Evolutionary conservation across 331 rosid species (phyloP).

Genomic region (Spiraea crenata): DNA sequence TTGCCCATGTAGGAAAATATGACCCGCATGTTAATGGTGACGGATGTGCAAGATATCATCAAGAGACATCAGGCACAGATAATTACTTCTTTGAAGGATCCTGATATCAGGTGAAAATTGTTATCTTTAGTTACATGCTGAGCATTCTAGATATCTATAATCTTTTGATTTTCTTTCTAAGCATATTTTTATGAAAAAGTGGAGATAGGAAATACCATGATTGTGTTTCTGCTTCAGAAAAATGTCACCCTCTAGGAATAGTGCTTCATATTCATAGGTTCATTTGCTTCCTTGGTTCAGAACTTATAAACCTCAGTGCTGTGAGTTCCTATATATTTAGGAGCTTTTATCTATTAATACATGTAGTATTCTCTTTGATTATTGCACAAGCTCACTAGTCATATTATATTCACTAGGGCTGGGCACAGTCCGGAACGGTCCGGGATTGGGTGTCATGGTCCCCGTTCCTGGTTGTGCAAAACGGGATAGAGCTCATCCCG

Average conservation of each 20-base stretch:
- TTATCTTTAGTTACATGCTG: constrained; percentile 26
- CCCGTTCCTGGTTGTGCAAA: too few relatives aligned
- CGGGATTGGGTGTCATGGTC: too few relatives aligned
- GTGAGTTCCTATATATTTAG: not conserved
- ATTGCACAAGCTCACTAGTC: not conserved
- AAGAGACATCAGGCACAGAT: constrained; percentile 99
- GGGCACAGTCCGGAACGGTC: too few relatives aligned
- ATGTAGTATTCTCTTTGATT: not conserved
- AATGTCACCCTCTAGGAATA: not conserved
- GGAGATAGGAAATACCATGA: too few relatives aligned
- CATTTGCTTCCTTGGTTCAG: not conserved
- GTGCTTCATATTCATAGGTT: not conserved
- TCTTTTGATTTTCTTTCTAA: not conserved
- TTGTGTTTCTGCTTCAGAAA: not conserved
- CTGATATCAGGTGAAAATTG: constrained; percentile 82
- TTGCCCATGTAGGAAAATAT: constrained; percentile 87
- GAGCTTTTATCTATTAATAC: not conserved
- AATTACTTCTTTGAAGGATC: constrained; percentile 97
- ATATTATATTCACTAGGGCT: too few relatives aligned
- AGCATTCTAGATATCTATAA: constrained; percentile 12
- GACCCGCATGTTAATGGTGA: constrained; percentile 97
- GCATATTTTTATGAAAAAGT: not conserved
- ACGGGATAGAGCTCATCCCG: too few relatives aligned
- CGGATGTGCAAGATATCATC: constrained; percentile 98
- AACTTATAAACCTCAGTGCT: not conserved